Percentiles rank a stretch among this genome's conserved stretches.
Conservation (phyloP, 371 early-diverging fungal genomes). For the Actinomortierella ambigua region DNA sequence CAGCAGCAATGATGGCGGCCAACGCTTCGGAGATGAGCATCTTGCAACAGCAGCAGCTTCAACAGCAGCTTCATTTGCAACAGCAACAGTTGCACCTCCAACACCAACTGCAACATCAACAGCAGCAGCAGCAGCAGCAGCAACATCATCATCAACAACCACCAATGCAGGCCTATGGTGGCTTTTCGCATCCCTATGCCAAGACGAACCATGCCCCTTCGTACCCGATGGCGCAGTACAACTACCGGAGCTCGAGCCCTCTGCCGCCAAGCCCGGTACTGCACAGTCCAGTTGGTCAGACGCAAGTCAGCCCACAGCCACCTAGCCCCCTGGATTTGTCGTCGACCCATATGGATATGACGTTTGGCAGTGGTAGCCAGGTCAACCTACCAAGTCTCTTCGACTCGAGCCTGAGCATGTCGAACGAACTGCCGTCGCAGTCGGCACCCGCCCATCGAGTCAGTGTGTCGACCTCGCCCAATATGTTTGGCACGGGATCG, state of each 20-base stretch:
- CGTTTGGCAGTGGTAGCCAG: conserved; percentile 24
- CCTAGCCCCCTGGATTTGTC: conserved; percentile 38
- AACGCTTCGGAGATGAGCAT: neutral
- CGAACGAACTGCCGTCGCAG: conserved; percentile 14
- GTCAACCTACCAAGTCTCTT: conserved; percentile 38
- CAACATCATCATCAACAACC: too few species aligned
- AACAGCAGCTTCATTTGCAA: conserved; percentile 10
- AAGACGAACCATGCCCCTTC: too few species aligned
- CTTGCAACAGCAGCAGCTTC: conserved; percentile 13
- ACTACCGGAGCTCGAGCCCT: conserved; percentile 30
- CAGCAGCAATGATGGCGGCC: conserved; percentile 8
- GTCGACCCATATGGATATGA: conserved; percentile 20
- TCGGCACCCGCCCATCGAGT: conserved; percentile 15
- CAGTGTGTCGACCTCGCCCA: conserved; percentile 31
- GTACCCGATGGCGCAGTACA: neutral
- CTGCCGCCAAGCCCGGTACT: conserved; percentile 17
- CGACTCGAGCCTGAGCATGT: conserved; percentile 26
- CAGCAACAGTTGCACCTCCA: conserved; percentile 23
- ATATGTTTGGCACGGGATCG: too few species aligned
- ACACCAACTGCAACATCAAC: conserved; percentile 22
- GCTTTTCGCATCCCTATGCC: too few species aligned
- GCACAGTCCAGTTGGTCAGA: conserved; percentile 24
- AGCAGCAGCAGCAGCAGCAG: conserved; percentile 1
- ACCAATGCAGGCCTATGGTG: too few species aligned
- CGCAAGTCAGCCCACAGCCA: conserved; percentile 26